These are phyloP conservation scores for Tetrahymena thermophila DNA, from an alignment of 73 alveolate genomes.

Conservation along the genomic window DNA sequence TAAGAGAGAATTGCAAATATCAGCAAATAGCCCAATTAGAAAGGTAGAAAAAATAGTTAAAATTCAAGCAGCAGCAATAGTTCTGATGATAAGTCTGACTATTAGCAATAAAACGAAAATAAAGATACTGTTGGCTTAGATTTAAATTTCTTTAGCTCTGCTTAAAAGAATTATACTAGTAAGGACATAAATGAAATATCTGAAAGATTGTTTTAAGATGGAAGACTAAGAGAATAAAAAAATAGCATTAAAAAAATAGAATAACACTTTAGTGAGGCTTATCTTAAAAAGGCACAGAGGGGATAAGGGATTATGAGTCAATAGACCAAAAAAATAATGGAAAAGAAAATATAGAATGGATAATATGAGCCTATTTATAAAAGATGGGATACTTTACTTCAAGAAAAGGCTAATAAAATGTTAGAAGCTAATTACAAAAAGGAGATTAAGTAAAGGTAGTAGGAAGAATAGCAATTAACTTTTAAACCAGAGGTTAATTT, in stretches of 20 bases:
- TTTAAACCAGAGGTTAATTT: not conserved
- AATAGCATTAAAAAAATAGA: not conserved
- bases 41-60: not conserved
- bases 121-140: not conserved
- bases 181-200: not conserved
- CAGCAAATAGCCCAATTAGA: no score
- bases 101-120: not conserved
- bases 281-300: not conserved
- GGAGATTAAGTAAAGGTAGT: not conserved
- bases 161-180: not conserved
- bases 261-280: not conserved
- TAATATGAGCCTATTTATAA: not conserved
- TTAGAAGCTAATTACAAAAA: not conserved
- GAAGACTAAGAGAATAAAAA: not conserved
- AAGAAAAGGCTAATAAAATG: not conserved
- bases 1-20: not conserved
- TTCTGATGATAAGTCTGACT: not conserved
- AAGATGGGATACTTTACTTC: not conserved
- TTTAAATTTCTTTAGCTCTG: not conserved
- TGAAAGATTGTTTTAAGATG: not conserved
- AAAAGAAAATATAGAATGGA: not conserved
- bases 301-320: not conserved
- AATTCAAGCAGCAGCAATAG: not conserved
- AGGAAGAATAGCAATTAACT: not conserved
- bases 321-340: not conserved